Base-by-base conservation (phyloP, 2,329 filamentous ascomycete genomes). In the Zarea fungicola region DNA sequence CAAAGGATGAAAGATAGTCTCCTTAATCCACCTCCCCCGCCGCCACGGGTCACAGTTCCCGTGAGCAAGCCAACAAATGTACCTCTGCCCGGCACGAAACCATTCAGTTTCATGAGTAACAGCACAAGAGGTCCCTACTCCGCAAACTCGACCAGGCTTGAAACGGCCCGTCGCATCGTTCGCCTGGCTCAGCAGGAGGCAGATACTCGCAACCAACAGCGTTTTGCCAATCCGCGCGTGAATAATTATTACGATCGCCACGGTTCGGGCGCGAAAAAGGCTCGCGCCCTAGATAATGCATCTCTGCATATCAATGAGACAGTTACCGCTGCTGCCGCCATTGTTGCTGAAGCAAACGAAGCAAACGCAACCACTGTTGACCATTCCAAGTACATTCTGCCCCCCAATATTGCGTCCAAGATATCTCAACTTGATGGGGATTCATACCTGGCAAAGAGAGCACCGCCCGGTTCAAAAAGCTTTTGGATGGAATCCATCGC, bases 161-260 rank as follows among this genome's bases (percentile, higher is more conserved):
- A 80, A 6, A 13, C 29, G 8, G 76, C 76, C 1, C 74, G 76
- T 29, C 66, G 74, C 23, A 76, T 46, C 13, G 34, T 46, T 6
- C 43, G 34, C 4, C 34, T 29, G 39, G 48, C 50, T 29, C 52
- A 55, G 48, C 43, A 16, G 7, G 43, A 46, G 43, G 10, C 34
- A 4, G 25, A 46, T 16, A n/a, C 32, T 14, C 32, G 43, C 16
- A 46, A 46, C 16, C n/a, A 46, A 13, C 9, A 37, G 22, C 43
- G 43, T 16, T 39, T 46, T 22, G 34, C 22, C 43, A 28, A 46
- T 22, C 34, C 43, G 9, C 43, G 43, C 16, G 32, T 46, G 11
- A 46, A 46, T 19, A 37, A 46, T 14, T 46, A 46, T 13, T 46
- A 46, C n/a, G 18, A 46, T 21, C 23, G 43, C 16, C 43, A 46